Conservation (phyloP, 208 protist genomes). For the Leishmania arabica region DNA sequence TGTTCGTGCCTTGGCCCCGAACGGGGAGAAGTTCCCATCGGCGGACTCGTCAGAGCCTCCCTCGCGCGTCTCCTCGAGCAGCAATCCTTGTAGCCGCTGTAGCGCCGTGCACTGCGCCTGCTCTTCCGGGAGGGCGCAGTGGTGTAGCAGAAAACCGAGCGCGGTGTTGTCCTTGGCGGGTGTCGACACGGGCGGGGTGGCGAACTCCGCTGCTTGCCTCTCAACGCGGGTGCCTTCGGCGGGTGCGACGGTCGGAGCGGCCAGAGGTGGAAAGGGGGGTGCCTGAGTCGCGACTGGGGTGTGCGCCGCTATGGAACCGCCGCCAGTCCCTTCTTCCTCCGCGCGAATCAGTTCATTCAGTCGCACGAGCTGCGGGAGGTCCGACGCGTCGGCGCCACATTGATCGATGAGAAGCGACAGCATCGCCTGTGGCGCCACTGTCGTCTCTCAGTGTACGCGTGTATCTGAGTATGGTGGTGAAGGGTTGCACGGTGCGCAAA, state of each 20-base stretch:
- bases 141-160: constrained; percentile 22
- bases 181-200: not conserved
- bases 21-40: not conserved
- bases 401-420: constrained; percentile 25
- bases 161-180: not conserved
- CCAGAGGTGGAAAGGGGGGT: not conserved
- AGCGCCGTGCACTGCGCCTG: constrained; percentile 18
- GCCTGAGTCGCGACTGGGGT: not conserved
- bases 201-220: not conserved
- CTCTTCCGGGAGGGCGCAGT: constrained; percentile 18
- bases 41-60: not conserved
- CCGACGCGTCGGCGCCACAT: constrained; percentile 16
- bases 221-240: not conserved
- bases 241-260: not conserved
- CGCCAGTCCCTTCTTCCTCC: constrained; percentile 12
- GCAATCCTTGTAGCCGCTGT: constrained; percentile 18
- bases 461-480: not conserved
- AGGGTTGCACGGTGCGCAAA: not conserved
- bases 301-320: not conserved
- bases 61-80: constrained; percentile 4
- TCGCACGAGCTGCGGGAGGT: constrained; percentile 23
- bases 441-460: not conserved
- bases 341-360: constrained; percentile 16
- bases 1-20: not conserved
- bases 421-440: not conserved